These are phyloP conservation scores for Tolypocladium guangdongense DNA, from an alignment of 2,329 filamentous ascomycete genomes.

Conservation along the genomic window DNA sequence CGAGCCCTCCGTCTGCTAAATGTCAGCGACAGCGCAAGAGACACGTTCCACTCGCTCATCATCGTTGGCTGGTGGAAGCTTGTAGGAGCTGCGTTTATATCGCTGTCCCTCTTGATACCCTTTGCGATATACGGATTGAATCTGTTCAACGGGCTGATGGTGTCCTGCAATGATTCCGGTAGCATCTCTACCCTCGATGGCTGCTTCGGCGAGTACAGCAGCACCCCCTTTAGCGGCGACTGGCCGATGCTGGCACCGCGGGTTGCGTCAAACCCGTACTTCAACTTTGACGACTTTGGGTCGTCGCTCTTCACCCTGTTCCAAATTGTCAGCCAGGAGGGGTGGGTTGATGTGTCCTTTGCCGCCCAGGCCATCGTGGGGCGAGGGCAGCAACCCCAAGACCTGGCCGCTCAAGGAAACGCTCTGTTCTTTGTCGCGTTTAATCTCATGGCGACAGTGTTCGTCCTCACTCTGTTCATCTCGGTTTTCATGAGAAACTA, in stretches of 20 bases:
- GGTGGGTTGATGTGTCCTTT: constrained; percentile 92
- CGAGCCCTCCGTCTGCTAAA: constrained; percentile 86
- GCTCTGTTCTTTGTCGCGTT: constrained; percentile 92
- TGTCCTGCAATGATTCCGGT: constrained; percentile 60
- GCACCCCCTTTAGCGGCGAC: constrained; percentile 56
- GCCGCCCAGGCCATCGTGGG: constrained; percentile 73
- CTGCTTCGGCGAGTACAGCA: constrained; percentile 77
- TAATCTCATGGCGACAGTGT: constrained; percentile 92
- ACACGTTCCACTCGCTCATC: constrained; percentile 95
- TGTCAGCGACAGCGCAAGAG: constrained; percentile 86
- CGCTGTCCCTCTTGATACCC: constrained; percentile 83
- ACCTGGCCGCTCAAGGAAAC: constrained; percentile 66
- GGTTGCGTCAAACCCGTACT: constrained; percentile 70
- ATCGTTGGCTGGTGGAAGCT: constrained; percentile 93
- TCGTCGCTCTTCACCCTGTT: constrained; percentile 91
- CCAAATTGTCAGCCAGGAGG: constrained; percentile 97
- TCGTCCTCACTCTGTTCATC: constrained; percentile 93
- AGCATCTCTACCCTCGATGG: constrained; percentile 50
- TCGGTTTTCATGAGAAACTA: constrained; percentile 99
- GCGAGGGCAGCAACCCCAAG: constrained; percentile 58
- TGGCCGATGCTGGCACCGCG: constrained; percentile 82
- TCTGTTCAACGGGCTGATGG: constrained; percentile 75
- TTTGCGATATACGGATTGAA: constrained; percentile 96
- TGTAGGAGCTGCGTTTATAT: constrained; percentile 82
- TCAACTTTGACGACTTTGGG: constrained; percentile 92